These are phyloP conservation scores for Candida awuae DNA, from an alignment of 805 yeast genomes.

Conservation along the genomic window DNA sequence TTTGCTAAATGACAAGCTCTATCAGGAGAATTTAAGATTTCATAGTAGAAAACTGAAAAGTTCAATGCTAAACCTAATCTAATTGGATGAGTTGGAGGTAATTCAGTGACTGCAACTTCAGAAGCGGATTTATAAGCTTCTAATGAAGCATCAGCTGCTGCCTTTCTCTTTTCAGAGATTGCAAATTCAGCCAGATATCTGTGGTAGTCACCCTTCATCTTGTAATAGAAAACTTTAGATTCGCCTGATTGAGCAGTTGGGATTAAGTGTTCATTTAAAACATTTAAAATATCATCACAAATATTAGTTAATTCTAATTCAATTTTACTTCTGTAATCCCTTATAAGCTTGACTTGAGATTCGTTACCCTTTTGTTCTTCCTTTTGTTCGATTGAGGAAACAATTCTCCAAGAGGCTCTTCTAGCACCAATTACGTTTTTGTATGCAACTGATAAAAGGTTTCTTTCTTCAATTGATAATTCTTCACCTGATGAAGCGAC, in stretches of 20 bases:
- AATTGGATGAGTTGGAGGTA: conserved; percentile 98
- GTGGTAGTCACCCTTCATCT: conserved; percentile 99
- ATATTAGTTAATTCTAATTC: conserved; percentile 88
- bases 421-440: conserved; percentile 98
- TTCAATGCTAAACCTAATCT: conserved; percentile 96
- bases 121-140: conserved; percentile 94
- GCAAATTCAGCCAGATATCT: conserved; percentile 98
- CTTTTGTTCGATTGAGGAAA: conserved; percentile 95
- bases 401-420: conserved; percentile 99
- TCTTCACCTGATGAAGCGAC: conserved; percentile 96
- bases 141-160: conserved; percentile 84
- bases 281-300: conserved; percentile 87
- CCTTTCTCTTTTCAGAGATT: conserved; percentile 81
- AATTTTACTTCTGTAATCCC: conserved; percentile 90
- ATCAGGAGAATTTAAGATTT: conserved; percentile 96
- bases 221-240: conserved; percentile 95
- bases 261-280: conserved; percentile 81
- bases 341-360: conserved; percentile 79
- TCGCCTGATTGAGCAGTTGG: conserved; percentile 95
- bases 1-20: conserved; percentile 98
- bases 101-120: conserved; percentile 92
- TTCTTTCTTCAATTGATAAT: conserved; percentile 95
- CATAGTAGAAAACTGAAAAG: conserved; percentile 97
- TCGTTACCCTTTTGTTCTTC: conserved; percentile 96
- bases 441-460: conserved; percentile 93